Evolutionary conservation across 2,329 filamentous ascomycete genomes (phyloP), one percentile per base, ranked within the genome.

Genomic region (Botrytis deweyae): DNA sequence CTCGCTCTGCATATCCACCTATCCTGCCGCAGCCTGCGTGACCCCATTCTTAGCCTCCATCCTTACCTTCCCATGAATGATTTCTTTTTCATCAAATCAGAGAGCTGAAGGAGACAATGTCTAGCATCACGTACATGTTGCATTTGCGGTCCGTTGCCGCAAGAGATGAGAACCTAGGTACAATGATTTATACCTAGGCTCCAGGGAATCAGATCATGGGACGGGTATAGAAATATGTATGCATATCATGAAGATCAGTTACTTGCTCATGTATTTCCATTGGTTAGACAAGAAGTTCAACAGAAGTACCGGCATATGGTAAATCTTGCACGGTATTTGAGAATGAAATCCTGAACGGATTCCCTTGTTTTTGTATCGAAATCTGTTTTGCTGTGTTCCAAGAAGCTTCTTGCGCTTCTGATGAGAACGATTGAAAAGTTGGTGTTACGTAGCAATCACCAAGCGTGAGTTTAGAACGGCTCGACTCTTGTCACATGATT

Each of bases 81-180:
- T 58, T 58, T 29, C 36, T 33, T 33, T 49, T 36, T 16, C 18
- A 18, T 25, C 66, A 58, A 68, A 58, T 68, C 49, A 58, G n/a
- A 58, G 42, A 33, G 52, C 36, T 1, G 18, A 58, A n/a, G 44
- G 66, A 68, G 49, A 68, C 46, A 42, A 29, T 68, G 49, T 58
- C 36, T 68, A 42, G 66, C 49, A 58, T 68, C 49, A 68, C 66
- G 36, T 33, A 58, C 66, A 58, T 68, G 10, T 58, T 68, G 49
- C 66, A 68, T n/a, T 42, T 22, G 36, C 49, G 36, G 36, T 66
- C 44, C 44, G 44, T 25, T 44, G 42, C 42, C 22, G 63, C 44
- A 49, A 25, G 18, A 33, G 38, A 58, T 68, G 22, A 38, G n/a
- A 55, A 40, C 10, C 59, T 40, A 62, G 36, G 36, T n/a, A 62